Conservation (phyloP, 2,329 filamentous ascomycete species). For the Colletotrichum brevisporum region DNA sequence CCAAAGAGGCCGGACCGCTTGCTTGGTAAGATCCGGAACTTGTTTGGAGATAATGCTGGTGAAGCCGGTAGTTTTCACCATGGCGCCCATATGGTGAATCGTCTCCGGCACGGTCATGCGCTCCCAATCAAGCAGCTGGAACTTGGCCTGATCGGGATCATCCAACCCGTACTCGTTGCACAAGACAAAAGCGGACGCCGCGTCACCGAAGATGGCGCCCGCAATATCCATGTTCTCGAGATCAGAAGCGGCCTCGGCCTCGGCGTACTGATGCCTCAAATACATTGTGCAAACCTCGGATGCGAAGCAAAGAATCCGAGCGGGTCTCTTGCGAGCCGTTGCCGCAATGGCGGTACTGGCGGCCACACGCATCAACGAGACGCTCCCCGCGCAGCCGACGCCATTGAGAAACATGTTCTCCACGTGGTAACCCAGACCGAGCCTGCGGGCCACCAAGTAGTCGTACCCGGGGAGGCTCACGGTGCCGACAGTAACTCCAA, state of each 20-base stretch:
- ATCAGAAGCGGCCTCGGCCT: slow-evolving; percentile 41
- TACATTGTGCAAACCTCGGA: slow-evolving; percentile 45
- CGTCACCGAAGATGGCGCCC: slow-evolving; percentile 45
- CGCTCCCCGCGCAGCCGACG: slow-evolving; percentile 55
- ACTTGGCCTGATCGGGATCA: slow-evolving; percentile 15
- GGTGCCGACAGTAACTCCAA: slow-evolving; percentile 55
- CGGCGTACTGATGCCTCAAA: slow-evolving; percentile 40
- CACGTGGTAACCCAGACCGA: slow-evolving; percentile 47
- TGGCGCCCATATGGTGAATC: slow-evolving; percentile 28
- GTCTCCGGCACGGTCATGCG: slow-evolving; percentile 15
- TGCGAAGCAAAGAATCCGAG: slow-evolving; percentile 45
- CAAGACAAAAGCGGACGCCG: slow-evolving; percentile 44
- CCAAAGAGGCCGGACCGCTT: slow-evolving; percentile 15
- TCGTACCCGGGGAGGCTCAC: slow-evolving; percentile 55
- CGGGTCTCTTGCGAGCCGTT: slow-evolving; percentile 39
- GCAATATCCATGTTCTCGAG: slow-evolving; percentile 43
- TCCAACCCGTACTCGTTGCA: slow-evolving; percentile 42
- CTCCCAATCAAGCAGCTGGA: slow-evolving; percentile 26
- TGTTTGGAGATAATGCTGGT: slow-evolving; percentile 28
- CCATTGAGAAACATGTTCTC: slow-evolving; percentile 53
- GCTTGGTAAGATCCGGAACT: slow-evolving; percentile 15
- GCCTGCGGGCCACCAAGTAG: slow-evolving; percentile 50
- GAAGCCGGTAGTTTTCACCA: slow-evolving; percentile 25
- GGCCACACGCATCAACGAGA: slow-evolving; percentile 47
- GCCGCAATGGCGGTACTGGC: slow-evolving; percentile 42